phyloP scores from a whole-genome alignment of 176 grass and related monocot genomes.

The Paspalum notatum region DNA sequence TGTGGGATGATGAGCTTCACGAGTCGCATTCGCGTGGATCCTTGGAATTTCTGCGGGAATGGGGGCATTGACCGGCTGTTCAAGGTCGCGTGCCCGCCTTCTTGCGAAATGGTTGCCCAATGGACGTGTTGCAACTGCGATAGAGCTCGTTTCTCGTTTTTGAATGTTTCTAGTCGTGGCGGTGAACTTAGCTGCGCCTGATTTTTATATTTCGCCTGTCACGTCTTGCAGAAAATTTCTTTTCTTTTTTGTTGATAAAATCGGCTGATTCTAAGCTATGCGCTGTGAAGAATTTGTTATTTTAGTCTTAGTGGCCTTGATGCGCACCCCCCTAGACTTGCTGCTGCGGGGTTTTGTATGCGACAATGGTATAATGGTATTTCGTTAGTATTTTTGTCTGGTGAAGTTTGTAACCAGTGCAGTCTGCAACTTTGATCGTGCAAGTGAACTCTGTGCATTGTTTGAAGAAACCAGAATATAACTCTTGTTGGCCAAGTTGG shows the following conservation, averaged over 20 bases:
- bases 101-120: slow-evolving; percentile 26
- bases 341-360: not conserved
- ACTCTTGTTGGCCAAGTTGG: not conserved
- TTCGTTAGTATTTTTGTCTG: slow-evolving; percentile 2
- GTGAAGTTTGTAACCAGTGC: not conserved
- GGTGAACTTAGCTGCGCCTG: not conserved
- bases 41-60: slow-evolving; percentile 21
- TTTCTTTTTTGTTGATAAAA: not conserved
- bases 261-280: slow-evolving; percentile 12
- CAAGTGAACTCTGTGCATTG: not conserved
- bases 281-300: not conserved
- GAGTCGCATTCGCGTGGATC: slow-evolving; percentile 30
- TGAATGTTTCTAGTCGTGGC: slow-evolving; percentile 13
- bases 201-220: slow-evolving; percentile 21
- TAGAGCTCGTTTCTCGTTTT: not conserved
- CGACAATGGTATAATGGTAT: not conserved
- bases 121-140: not conserved
- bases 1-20: not conserved
- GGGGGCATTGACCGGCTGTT: slow-evolving; percentile 15
- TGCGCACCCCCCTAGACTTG: slow-evolving; percentile 24
- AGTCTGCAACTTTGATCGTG: not conserved
- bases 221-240: not conserved
- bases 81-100: not conserved
- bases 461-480: not conserved
- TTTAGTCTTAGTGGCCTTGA: slow-evolving; percentile 38